These are phyloP conservation scores for Rhazya stricta DNA, from an alignment of 257 asterid genomes.

Conservation along the genomic window DNA sequence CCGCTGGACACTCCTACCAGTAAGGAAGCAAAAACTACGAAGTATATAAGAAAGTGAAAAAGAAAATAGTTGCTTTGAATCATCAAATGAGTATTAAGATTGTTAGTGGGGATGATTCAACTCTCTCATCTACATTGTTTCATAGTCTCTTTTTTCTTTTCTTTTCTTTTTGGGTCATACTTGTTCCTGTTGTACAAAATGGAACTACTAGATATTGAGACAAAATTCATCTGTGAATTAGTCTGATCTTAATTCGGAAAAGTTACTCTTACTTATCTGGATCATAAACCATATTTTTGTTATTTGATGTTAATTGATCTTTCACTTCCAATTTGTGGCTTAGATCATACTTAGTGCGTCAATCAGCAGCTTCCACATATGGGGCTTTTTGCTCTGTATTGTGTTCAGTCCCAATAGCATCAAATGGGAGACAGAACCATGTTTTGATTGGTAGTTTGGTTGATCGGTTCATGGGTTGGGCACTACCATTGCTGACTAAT, in stretches of 20 bases:
- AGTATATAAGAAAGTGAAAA: background rate
- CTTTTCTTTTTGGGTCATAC: too few relatives aligned
- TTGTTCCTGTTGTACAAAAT: too few relatives aligned
- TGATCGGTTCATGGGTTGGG: constrained; percentile 92
- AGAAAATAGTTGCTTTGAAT: background rate
- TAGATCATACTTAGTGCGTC: constrained; percentile 82
- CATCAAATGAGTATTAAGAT: background rate
- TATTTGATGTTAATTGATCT: background rate
- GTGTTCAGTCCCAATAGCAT: constrained; percentile 55
- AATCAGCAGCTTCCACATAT: constrained; percentile 84
- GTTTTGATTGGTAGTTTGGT: constrained; percentile 59
- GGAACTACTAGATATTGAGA: background rate
- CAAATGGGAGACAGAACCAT: constrained; percentile 89
- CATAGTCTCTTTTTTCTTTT: background rate
- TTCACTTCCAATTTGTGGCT: constrained; percentile 17
- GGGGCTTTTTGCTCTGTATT: constrained; percentile 81
- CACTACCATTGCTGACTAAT: constrained; percentile 63
- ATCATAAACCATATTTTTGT: background rate
- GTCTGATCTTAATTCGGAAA: background rate
- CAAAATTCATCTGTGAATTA: background rate
- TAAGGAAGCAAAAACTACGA: background rate
- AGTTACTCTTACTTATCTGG: background rate
- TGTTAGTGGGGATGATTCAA: background rate
- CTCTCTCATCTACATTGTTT: background rate
- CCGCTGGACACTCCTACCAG: background rate